Evolutionary conservation across 2,329 filamentous ascomycete genomes (phyloP), one percentile per base, ranked within the genome.

Genomic region (Chaetothyriales sp.): DNA sequence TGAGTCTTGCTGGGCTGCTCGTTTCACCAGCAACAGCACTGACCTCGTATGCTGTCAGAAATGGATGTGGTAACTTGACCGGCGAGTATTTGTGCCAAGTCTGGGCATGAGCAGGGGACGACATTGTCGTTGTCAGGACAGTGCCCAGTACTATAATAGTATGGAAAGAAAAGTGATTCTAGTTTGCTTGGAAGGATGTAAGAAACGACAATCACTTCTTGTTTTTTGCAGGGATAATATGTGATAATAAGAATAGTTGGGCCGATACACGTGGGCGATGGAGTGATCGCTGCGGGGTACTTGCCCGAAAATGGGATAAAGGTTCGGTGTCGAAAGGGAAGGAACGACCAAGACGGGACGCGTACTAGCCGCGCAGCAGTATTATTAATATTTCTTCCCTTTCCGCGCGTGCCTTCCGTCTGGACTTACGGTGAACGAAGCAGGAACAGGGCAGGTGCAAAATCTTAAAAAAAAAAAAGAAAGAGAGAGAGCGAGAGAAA

Each of bases 31-130:
- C 54, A 8, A 56, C 54, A 1, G 59, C 52, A 36, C 60, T 58
- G 43, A 72, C 68, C 25, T 61, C 63, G 55, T 71, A 73, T 51
- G 65, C 59, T 2, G 70, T 72, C 42, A 73, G 63, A 47, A 68
- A 73, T 3, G 70, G 70, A 50, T 73, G 68, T 18, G 70, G 70
- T 25, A 73, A 65, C 55, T 71, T 72, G 20, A 73, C 65, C 51
- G 60, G 60, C 26, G 68, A 65, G 50, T 65, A 68, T 53, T 52
- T 55, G 25, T 55, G 51, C 44, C 51, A 22, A 20, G 46, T 18
- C 9, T 43, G 43, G 19, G 32, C 20, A 9, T 28, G 46, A n/a
- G n/a, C n/a, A n/a, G n/a, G n/a, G n/a, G 22, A 25, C 22, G 18
- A 28, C 10, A 42, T 43, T 46, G 49, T 53, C 15, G 22, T 49